Base-by-base conservation (phyloP, 2,329 filamentous ascomycete species). In the Clonostachys chloroleuca region DNA sequence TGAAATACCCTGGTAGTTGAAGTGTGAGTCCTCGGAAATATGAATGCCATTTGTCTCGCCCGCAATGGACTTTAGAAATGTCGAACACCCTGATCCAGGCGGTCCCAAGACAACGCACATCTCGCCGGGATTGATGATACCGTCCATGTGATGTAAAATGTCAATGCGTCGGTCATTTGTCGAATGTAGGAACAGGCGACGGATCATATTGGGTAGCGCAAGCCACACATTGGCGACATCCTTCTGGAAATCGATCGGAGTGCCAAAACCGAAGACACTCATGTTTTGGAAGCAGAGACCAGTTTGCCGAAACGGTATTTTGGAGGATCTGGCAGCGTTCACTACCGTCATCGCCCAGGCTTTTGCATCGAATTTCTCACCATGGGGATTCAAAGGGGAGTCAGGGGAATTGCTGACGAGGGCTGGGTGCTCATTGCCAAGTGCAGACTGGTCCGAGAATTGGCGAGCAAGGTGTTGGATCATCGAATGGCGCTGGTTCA, bases 21-120 rank as follows among this genome's bases (percentile, higher is more conserved):
- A 67, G 42, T 80, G 70, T 0, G 80, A 78, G 14, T 69, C 68
- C 14, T 79, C 61, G 18, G 82, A 77, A 5, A 87, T 70, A 49
- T 75, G 75, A 51, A 86, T 77, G 14, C 83, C 84, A 50, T 86
- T 77, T 0, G 81, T 84, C 60, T 88, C 83, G 35, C 84, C 84
- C 3, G 61, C 59, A 8, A 64, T 42, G 6, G 59, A 52, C 47
- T 86, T 87, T 42, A 88, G 67, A 52, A 88, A 81, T 0, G 85
- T 87, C 9, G 83, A 83, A 54, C 84, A 89, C n/a, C 80, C 80
- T 1, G 62, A 58, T 4, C 68, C 68, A 5, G 80, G 78, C 40
- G 76, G 76, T 10, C 78, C 78, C 3, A 82, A 69, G 12, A 81
- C 78, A 14, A 78, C 71, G 30, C 81, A 62, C 72, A 81, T 75